Evolutionary conservation across 192 early-diverging fungal species (phyloP), one percentile per base, ranked within the genome.

Genomic region (Entomortierella parvispora): DNA sequence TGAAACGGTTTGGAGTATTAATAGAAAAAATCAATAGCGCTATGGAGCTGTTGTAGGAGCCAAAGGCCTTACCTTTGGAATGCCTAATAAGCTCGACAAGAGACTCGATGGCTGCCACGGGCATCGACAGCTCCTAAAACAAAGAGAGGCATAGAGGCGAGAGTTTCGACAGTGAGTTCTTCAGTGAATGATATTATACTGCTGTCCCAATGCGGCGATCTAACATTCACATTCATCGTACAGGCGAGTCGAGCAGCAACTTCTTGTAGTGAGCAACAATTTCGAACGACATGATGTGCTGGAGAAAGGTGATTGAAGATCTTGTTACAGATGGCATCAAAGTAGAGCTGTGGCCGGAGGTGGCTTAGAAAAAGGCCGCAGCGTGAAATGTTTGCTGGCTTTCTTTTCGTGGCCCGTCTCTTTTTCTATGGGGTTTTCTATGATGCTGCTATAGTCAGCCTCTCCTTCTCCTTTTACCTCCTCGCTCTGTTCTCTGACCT

Each of bases 41-140:
- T 11, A 10, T 63, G 18, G 40, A 28, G 7, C 18, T 33, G 12
- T 28, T 63, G 32, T 9, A 40, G 37, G 37, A 40, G 37, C 7
- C 5, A 9, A 40, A 40, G 5, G 14, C 11, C 15, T 66, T 80
- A 80, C 88, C 86, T 69, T 83, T 82, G 26, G 82, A 86, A 18
- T 85, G 81, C 61, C 88, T 88, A 57, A 91, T 87, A 40, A 90
- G 82, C 61, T 89, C 87, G 11, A 89, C 88, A 33, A 94, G 79
- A 28, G 90, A 85, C 69, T 91, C 84, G 47, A 94, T 89, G 17
- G 91, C 88, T 4, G 92, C 92, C 9, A 94, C 89, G 0, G 92
- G 91, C 68, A 89, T 88, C 14, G 92, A 91, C 12, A 92, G 80
- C 69, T 88, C 89, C 81, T 90, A 62, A 40, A 68, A 66, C 26